A percentile compares a stretch with the other conserved stretches of the same genome.
Conservation (phyloP, 2,329 filamentous ascomycete genomes). For the Stachybotrys elegans region DNA sequence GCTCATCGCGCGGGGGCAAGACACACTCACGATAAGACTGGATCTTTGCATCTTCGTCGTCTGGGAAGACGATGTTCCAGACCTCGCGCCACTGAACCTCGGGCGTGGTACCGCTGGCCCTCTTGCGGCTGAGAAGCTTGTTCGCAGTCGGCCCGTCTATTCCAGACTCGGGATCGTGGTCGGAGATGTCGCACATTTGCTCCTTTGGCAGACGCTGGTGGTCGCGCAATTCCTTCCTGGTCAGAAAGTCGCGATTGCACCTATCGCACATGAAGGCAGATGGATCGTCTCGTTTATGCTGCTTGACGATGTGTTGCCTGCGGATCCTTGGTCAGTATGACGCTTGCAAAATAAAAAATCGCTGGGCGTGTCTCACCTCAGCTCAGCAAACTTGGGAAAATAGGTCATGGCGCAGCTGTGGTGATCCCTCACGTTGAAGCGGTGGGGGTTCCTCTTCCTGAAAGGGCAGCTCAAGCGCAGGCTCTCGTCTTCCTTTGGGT, state of each 20-base stretch:
- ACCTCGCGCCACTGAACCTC: constrained; percentile 36
- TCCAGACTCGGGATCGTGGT: constrained; percentile 33
- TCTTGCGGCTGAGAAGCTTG: constrained; percentile 33
- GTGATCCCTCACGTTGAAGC: constrained; percentile 41
- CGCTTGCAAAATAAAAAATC: neutral
- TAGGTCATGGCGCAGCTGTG: constrained; percentile 38
- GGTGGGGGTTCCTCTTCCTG: constrained; percentile 36
- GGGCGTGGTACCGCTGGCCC: constrained; percentile 30
- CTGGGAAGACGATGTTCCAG: constrained; percentile 36
- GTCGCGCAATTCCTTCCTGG: constrained; percentile 31
- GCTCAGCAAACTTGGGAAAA: constrained; percentile 34
- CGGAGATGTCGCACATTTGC: constrained; percentile 35
- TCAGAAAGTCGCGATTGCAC: constrained; percentile 32
- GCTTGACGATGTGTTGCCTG: constrained; percentile 37
- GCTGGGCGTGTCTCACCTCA: constrained; percentile 22
- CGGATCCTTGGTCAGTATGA: constrained; percentile 6
- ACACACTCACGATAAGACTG: constrained; percentile 21
- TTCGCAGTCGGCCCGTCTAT: constrained; percentile 35
- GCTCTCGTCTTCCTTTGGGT: constrained; percentile 30
- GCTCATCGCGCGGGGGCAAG: neutral
- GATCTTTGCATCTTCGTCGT: constrained; percentile 29
- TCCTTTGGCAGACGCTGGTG: constrained; percentile 35
- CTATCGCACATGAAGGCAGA: constrained; percentile 35
- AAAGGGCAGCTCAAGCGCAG: constrained; percentile 38
- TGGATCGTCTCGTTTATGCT: constrained; percentile 35